These are phyloP conservation scores for Akebia trifoliata DNA, from an alignment of 164 flowering plant genomes.

Conservation along the genomic window DNA sequence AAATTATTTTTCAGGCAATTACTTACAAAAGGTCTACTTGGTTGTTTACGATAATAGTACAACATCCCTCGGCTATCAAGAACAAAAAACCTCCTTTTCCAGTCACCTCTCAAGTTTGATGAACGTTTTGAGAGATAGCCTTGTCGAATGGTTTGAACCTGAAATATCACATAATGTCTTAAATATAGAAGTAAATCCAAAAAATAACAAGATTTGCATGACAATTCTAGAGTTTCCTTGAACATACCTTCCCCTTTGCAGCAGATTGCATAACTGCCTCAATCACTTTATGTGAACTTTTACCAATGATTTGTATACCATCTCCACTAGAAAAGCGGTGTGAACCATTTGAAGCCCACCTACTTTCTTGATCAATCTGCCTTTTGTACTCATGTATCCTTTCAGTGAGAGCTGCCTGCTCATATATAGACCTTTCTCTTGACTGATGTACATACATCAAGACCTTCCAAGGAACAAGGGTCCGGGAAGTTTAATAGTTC, in stretches of 20 bases:
- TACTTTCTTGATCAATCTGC: slow-evolving; percentile 82
- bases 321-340: slow-evolving; percentile 56
- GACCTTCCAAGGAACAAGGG: slow-evolving; percentile 49
- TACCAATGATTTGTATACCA: slow-evolving; percentile 37
- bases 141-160: slow-evolving; percentile 95
- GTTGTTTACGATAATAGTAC: slow-evolving; percentile 87
- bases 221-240: not conserved
- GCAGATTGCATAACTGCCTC: slow-evolving; percentile 75
- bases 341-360: slow-evolving; percentile 59
- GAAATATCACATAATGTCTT: slow-evolving; percentile 21
- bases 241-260: slow-evolving; percentile 78
- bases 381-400: slow-evolving; percentile 89
- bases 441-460: slow-evolving; percentile 89
- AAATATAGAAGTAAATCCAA: slow-evolving; percentile 14
- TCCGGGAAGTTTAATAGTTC: not conserved
- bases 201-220: not conserved
- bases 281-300: slow-evolving; percentile 49
- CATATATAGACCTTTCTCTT: slow-evolving; percentile 87
- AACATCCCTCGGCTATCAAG: slow-evolving; percentile 96
- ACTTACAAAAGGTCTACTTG: slow-evolving; percentile 66
- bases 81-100: slow-evolving; percentile 95
- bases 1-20: not conserved
- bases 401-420: slow-evolving; percentile 84
- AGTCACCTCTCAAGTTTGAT: slow-evolving; percentile 89
- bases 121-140: slow-evolving; percentile 96